phyloP scores from a whole-genome alignment of 306 rosid species.

The Arachis stenosperma region DNA sequence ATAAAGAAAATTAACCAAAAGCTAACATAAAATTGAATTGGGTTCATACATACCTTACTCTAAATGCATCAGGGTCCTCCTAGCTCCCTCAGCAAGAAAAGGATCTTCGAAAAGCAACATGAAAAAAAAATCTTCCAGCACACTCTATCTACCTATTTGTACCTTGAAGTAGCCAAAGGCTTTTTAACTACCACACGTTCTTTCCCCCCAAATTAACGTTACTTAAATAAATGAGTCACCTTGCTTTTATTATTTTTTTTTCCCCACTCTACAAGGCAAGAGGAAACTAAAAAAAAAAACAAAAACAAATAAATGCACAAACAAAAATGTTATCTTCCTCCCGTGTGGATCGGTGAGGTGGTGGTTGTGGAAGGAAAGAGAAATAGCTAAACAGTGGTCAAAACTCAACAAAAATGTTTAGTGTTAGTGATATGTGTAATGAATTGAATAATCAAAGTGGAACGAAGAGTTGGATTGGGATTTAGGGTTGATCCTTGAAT shows the following conservation, averaged over 20 bases:
- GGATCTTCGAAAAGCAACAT: conserved; percentile 10
- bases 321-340: conserved; percentile 20
- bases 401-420: not conserved
- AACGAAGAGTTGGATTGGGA: conserved; percentile 1
- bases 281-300: too few species aligned
- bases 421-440: conserved; percentile 4
- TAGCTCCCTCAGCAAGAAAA: conserved; percentile 32
- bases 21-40: conserved; percentile 18
- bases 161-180: conserved; percentile 19
- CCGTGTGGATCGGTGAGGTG: conserved; percentile 37
- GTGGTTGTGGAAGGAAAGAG: conserved; percentile 13
- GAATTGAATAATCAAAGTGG: conserved; percentile 14
- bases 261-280: conserved; percentile 24
- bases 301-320: not conserved
- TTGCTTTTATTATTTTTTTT: not conserved
- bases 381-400: conserved; percentile 31
- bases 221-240: conserved; percentile 21
- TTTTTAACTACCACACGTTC: conserved; percentile 44
- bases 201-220: conserved; percentile 42
- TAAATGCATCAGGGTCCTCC: conserved; percentile 33
- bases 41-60: conserved; percentile 41
- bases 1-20: conserved; percentile 8
- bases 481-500: conserved; percentile 25
- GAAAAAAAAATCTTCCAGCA: conserved; percentile 17
- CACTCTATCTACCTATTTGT: conserved; percentile 34